These are phyloP conservation scores for Micractinium conductrix DNA, from an alignment of 139 green algal species.

Conservation along the genomic window DNA sequence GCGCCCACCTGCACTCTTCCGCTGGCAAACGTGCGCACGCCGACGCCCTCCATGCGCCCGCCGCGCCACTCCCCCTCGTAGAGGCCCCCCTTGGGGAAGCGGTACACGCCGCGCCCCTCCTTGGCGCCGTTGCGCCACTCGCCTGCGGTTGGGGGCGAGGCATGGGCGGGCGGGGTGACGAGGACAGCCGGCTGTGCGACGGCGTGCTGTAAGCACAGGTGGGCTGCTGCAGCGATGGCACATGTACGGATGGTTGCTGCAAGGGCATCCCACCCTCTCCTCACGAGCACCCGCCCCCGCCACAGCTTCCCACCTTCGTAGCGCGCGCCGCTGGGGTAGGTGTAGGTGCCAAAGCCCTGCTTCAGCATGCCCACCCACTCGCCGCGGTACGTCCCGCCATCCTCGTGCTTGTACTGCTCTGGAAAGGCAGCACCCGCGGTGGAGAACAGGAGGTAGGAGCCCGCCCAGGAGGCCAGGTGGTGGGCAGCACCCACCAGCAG, in stretches of 20 bases:
- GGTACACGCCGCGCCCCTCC: conserved; percentile 83
- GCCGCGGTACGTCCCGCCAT: conserved; percentile 79
- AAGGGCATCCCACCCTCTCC: too few species aligned
- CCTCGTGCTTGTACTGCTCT: conserved; percentile 70
- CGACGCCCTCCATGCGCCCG: too few species aligned
- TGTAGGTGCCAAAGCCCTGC: conserved; percentile 81
- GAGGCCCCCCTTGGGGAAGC: conserved; percentile 79
- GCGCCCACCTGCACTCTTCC: conserved; percentile 65
- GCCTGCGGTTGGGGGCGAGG: too few species aligned
- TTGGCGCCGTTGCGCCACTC: conserved; percentile 66
- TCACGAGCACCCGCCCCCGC: not conserved
- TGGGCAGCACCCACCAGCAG: conserved; percentile 44
- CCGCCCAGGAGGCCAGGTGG: conserved; percentile 42
- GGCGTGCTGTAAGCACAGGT: too few species aligned
- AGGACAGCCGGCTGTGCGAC: too few species aligned
- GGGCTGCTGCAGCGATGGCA: too few species aligned
- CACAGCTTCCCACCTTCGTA: conserved; percentile 69
- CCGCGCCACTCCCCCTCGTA: conserved; percentile 86
- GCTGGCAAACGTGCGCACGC: conserved; percentile 72
- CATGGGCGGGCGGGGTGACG: too few species aligned
- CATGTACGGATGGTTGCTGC: too few species aligned
- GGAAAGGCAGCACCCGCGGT: conserved; percentile 69
- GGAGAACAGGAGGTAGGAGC: conserved; percentile 60
- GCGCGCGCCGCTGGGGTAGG: conserved; percentile 70
- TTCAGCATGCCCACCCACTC: conserved; percentile 82